Base-by-base conservation (phyloP, 176 grass and related monocot genomes). In the Sorghum bicolor region DNA sequence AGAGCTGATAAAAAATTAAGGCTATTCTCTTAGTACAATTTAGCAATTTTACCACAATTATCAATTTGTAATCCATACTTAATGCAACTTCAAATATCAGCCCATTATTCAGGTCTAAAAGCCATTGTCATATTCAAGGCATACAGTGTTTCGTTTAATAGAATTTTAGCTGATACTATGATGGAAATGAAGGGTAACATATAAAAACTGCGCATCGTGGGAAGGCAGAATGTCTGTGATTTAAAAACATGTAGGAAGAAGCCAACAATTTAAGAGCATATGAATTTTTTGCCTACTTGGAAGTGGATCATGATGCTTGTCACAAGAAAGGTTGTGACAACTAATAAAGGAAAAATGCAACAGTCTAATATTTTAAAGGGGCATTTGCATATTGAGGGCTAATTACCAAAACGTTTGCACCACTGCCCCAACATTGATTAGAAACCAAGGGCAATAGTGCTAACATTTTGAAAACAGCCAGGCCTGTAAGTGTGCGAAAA, bases 31-130 rank as follows among this genome's bases (percentile, higher is more conserved):
- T 25, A 70, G 14, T 75, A n/a, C 14, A 13, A 19, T 62, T 57
- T 52, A 9, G 24, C 17, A 83, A 48, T 57, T 57, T 58, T 62
- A 77, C 32, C 36, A 48, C 36, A 9, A 38, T 28, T 65, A 16
- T 65, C 24, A 13, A 64, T 19, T 52, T 8, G 64, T 16, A 79
- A 55, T 73, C 67, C 43, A 87, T 31, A 74, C 40, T 74, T 43
- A 67, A 4, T 37, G 32, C 2, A 14, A 73, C n/a, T 68, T 74
- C 3, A 65, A 40, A 79, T 65, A n/a, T 68, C 31, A 80, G 67
- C 57, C 22, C 66, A 1, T 81, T 34, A 67, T 66, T 88, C 67
- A 44, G 43, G 64, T 65, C 30, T 34, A 83, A 72, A 47, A 45
- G 25, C 39, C 33, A 41, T 65, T 74, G 24, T 39, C 43, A 74